Evolutionary conservation across 2,329 filamentous ascomycete species (phyloP), one percentile per base, ranked within the genome.

Genomic region (Cytospora piceae): DNA sequence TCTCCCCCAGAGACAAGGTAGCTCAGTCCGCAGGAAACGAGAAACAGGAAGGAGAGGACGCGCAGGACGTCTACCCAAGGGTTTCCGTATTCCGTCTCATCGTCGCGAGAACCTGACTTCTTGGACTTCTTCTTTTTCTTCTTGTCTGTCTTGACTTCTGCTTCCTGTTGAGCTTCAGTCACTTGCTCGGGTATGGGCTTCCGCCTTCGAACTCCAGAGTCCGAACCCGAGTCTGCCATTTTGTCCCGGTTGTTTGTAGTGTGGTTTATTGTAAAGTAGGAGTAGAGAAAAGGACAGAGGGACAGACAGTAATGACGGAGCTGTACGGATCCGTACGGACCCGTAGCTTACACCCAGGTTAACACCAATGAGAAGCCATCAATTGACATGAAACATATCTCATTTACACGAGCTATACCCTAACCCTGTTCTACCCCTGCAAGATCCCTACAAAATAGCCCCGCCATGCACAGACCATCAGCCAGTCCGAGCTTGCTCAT

Each of bases 1-100:
- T 92, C 86, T 68, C 90, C 90, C 68, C 84, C 82, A 54, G 90
- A 93, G 71, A 91, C 82, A 69, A 94, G 86, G 77, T 94, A 94
- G 78, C 90, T 93, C 63, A 94, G 80, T 22, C 85, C 88, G 72
- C 83, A 86, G 29, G 87, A 91, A 56, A 89, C 85, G 53, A 92
- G 71, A 39, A 90, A 70, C 17, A 94, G 76, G 63, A 91, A 91
- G 37, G 83, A 83, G 55, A 93, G 72, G 34, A 94, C 83, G 37
- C 91, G 89, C 66, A 93, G 77, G 61, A 91, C 76, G 75, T 94
- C 92, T 39, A 93, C 78, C 78, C 78, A 83, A 14, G 79, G 78
- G 67, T 74, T 80, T 24, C 64, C 61, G 70, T 82, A 82, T 29
- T 72, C 72, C 55, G 94, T 89, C 74, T 93, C 90, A 29, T 90